phyloP scores from a whole-genome alignment of 202 grass and related monocot genomes.

The Digitaria exilis region DNA sequence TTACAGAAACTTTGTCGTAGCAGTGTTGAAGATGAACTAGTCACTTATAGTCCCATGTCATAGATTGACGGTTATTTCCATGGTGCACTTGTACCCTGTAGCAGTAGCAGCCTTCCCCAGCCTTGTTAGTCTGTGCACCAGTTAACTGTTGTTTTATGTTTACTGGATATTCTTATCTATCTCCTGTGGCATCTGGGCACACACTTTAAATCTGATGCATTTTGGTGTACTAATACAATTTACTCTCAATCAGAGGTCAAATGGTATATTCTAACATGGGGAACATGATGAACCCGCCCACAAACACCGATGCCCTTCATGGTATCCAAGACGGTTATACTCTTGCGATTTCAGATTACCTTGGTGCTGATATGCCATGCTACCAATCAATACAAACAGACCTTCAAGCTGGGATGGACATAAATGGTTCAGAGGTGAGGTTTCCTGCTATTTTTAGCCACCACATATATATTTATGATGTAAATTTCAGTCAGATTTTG shows the following conservation, averaged over 20 bases:
- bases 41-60: neutral
- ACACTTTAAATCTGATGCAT: conserved; percentile 19
- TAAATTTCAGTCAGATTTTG: neutral
- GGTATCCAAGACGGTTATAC: conserved; percentile 78
- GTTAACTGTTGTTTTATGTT: conserved; percentile 27
- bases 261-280: conserved; percentile 68
- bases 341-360: conserved; percentile 87
- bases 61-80: conserved; percentile 14
- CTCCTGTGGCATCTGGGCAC: neutral
- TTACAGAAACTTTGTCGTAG: conserved; percentile 10
- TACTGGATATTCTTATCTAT: conserved; percentile 23
- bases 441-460: conserved; percentile 32
- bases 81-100: conserved; percentile 5
- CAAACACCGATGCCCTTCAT: conserved; percentile 62
- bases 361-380: conserved; percentile 78
- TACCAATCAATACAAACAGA: conserved; percentile 68
- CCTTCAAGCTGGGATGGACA: conserved; percentile 64
- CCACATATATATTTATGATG: neutral
- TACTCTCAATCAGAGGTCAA: conserved; percentile 51
- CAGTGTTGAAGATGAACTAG: conserved; percentile 9
- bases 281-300: conserved; percentile 54
- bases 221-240: conserved; percentile 26
- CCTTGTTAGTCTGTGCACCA: conserved; percentile 32
- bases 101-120: conserved; percentile 14
- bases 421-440: conserved; percentile 68